Percentiles rank a stretch among this genome's conserved stretches.
Evolutionary conservation across 768 basidiomycete species (phyloP).

Genomic region (Suillus plorans): DNA sequence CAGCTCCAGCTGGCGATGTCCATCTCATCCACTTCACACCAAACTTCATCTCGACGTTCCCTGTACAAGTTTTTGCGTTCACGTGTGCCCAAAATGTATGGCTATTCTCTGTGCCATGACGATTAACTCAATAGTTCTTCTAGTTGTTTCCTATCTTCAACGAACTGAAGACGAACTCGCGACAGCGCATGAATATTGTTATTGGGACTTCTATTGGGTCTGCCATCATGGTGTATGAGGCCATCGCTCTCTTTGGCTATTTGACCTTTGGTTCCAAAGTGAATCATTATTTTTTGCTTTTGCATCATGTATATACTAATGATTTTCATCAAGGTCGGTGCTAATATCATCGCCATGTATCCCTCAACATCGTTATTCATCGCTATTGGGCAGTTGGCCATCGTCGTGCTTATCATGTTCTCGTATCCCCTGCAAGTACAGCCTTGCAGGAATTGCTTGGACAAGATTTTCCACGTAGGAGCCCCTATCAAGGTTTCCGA

Average conservation of each 20-base stretch:
- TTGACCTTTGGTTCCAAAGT: conserved; percentile 90
- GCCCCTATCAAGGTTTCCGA: conserved; percentile 33
- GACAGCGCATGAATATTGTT: conserved; percentile 82
- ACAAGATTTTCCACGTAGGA: conserved; percentile 75
- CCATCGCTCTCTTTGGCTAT: conserved; percentile 88
- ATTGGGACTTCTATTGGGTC: conserved; percentile 85
- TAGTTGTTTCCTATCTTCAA: conserved; percentile 95
- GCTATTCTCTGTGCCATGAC: conserved; percentile 9
- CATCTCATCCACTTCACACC: conserved; percentile 73
- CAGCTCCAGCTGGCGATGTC: conserved; percentile 64
- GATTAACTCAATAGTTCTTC: conserved; percentile 1
- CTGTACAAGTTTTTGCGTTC: conserved; percentile 91
- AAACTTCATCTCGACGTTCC: conserved; percentile 80
- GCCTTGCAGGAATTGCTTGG: conserved; percentile 88
- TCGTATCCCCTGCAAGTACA: conserved; percentile 95
- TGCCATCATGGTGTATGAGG: conserved; percentile 81
- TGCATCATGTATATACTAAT: conserved; percentile 7
- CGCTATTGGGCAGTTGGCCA: conserved; percentile 89
- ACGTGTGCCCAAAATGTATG: conserved; percentile 92
- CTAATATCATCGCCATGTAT: conserved; percentile 95
- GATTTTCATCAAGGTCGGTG: conserved; percentile 57
- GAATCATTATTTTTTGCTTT: conserved; percentile 16
- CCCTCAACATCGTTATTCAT: conserved; percentile 89
- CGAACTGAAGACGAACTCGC: conserved; percentile 80
- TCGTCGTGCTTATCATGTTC: conserved; percentile 86